These are phyloP conservation scores for Polygonum maritimum DNA, from an alignment of 148 eudicot genomes.

Conservation along the genomic window DNA sequence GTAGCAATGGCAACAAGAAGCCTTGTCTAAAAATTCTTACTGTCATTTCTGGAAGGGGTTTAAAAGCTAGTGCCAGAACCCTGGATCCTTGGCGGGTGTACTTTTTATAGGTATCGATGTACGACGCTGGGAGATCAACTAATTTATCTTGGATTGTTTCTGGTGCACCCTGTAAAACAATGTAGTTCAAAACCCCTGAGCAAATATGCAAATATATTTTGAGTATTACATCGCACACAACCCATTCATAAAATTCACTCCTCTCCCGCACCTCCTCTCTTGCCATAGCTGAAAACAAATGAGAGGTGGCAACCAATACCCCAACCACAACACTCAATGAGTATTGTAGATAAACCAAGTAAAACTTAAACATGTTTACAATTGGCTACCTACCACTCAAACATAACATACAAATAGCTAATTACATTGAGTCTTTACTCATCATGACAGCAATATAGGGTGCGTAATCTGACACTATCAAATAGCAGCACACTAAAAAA, in stretches of 20 bases:
- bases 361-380: background rate
- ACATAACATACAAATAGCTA: background rate
- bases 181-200: background rate
- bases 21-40: constrained; percentile 29
- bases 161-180: constrained; percentile 75
- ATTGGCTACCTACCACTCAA: background rate
- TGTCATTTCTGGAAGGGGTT: constrained; percentile 87
- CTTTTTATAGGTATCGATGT: constrained; percentile 77
- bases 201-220: background rate
- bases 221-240: background rate
- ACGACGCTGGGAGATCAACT: constrained; percentile 57
- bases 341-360: too few species aligned
- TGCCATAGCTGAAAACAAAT: too few species aligned
- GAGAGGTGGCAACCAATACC: background rate
- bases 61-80: constrained; percentile 91
- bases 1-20: background rate
- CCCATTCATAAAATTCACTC: background rate
- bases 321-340: background rate
- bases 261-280: background rate
- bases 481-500: too few species aligned
- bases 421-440: background rate
- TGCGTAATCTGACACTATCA: too few species aligned
- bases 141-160: constrained; percentile 92
- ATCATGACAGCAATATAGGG: too few species aligned
- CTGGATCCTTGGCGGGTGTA: constrained; percentile 97